These are phyloP conservation scores for Fusarium illudens DNA, from an alignment of 2,329 filamentous ascomycete species.

Conservation along the genomic window DNA sequence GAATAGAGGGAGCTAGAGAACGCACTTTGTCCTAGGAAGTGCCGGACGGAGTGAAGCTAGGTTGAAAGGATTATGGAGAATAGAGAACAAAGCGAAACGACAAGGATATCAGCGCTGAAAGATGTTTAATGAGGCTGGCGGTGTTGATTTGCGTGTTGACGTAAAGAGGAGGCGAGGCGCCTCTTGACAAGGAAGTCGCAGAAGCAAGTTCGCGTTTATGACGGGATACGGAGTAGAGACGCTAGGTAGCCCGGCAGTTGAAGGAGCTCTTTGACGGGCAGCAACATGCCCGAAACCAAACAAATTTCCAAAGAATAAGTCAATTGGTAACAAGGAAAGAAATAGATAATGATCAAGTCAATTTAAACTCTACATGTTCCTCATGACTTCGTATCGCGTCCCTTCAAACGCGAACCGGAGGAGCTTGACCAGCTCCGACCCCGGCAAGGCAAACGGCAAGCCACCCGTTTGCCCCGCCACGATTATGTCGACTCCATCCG, in stretches of 20 bases:
- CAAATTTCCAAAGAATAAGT: background rate
- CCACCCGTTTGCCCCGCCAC: slow-evolving; percentile 34
- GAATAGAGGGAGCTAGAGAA: background rate
- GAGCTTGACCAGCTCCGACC: slow-evolving; percentile 16
- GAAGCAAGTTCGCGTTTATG: slow-evolving; percentile 33
- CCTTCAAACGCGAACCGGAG: slow-evolving; percentile 3
- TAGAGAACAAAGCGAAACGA: background rate
- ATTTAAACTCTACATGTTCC: background rate
- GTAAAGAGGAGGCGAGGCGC: slow-evolving; percentile 26
- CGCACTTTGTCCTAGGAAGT: background rate
- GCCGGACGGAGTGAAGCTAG: background rate
- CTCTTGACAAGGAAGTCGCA: slow-evolving; percentile 19
- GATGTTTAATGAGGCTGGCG: background rate
- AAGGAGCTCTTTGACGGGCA: background rate
- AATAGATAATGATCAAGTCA: no score
- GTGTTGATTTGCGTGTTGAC: slow-evolving; percentile 19
- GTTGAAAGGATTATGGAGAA: background rate
- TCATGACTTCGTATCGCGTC: background rate
- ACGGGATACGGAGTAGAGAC: slow-evolving; percentile 7
- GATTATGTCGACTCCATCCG: slow-evolving; percentile 10
- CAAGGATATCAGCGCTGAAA: background rate
- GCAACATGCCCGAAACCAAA: background rate
- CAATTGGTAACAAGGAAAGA: background rate
- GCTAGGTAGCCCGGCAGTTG: slow-evolving; percentile 27
- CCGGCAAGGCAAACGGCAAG: slow-evolving; percentile 22